Base-by-base conservation (phyloP, 2,329 filamentous ascomycete genomes). In the Thelonectria blattea region DNA sequence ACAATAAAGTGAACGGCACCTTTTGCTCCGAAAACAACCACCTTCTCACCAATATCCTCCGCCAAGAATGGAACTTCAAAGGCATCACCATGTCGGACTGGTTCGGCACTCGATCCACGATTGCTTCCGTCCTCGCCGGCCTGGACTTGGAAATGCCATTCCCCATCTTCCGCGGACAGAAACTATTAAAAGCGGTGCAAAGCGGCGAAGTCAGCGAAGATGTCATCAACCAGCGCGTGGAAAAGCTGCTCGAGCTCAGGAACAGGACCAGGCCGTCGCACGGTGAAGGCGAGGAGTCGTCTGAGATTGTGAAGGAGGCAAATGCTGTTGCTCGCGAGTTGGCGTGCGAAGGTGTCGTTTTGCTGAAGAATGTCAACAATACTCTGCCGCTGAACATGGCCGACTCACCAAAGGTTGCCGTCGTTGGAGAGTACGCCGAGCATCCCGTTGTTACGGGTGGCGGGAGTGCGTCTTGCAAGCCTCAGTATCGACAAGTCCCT, bases 51-150 rank as follows among this genome's bases (percentile, higher is more conserved):
- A 51, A 47, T 0, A 52, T 67, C 3, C 22, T 67, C 0, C 55
- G 64, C 15, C 22, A 57, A 2, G 62, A 67, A 41, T 67, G 65
- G 65, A 47, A 50, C 0, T 67, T 47, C 17, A 22, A 67, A 24
- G 65, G 65, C 2, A 11, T 56, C 8, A 27, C 49, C 46, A 67
- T 67, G 60, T 67, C 65, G 3, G 65, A 67, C 22, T 67, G 64
- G 64, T 67, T 67, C 11, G 64, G 65, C 1, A 67, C 65, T 49
- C 62, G 47, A 2, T 50, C 62, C 2, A 63, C 56, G 0, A n/a
- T 41, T 2, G 52, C 17, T 1, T 15, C 65, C 2, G 24, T 61
- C 11, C 49, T 60, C 4, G 65, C 64, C 1, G 64, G 64, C 0
- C 42, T 67, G 0, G 65, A 67, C 7, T 20, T 67, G 6, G 65